Base-by-base conservation (phyloP, 768 basidiomycete genomes). In the Tricholoma saponaceum region DNA sequence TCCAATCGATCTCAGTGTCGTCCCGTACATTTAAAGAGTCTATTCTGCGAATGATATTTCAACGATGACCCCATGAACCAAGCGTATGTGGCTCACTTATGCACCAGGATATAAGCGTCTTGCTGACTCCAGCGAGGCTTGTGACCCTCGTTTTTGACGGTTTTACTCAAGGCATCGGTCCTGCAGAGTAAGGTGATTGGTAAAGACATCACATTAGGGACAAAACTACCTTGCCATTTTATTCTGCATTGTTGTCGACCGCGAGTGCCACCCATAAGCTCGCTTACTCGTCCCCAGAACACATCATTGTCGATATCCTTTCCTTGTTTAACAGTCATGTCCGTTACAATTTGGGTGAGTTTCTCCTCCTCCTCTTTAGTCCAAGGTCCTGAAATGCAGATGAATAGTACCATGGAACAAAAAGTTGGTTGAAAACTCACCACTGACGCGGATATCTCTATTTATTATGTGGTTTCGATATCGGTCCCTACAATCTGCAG, bases 1-100 rank as follows among this genome's bases (percentile, higher is more conserved):
- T 90, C 92, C 91, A 94, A 63, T 90, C 87, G 47, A 94, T 87
- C 66, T 93, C 92, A 26, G 83, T 87, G 63, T 94, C 91, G 64
- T 92, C 86, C 44, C 80, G 78, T 53, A 92, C 87, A 57, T 85
- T 80, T 49, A 92, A 69, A 0, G 88, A 84, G 65, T 87, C 87
- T 51, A 94, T 76, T 69, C 91, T 93, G 64, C 6, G 46, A 20
- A 8, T 43, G 43, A 25, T 8, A 28, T 28, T 4, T 50, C n/a
- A 50, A n/a, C 26, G 7, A n/a, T 50, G 47, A 18, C 8, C 9
- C 26, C 47, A 25, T 12, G 47, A 50, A 28, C 28, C 18, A n/a
- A 10, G 47, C 7, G n/a, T 4, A n/a, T 9, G 18, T 14, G 14
- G 74, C 81, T 54, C 61, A 91, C 91, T 90, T 92, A 60, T 90